Conservation (phyloP, 2,329 filamentous ascomycete genomes). For the Metarhizium robertsii region DNA sequence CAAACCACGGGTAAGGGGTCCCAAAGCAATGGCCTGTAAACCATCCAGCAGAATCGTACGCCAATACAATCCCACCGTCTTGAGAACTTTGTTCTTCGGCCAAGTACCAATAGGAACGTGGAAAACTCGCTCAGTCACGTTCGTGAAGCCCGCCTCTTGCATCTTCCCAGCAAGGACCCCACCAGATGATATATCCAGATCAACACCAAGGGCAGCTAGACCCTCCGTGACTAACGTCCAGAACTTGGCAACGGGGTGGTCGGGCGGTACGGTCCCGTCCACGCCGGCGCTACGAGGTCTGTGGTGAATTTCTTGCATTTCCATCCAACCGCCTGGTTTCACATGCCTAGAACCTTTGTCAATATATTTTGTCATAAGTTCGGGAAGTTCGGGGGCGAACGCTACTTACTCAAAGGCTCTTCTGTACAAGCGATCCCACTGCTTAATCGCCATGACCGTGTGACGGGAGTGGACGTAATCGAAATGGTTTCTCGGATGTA, state of each 20-base stretch:
- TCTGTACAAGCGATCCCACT: constrained; percentile 42
- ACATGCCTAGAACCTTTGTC: constrained; percentile 29
- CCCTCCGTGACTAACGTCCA: constrained; percentile 37
- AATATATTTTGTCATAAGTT: neutral
- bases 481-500: constrained; percentile 43
- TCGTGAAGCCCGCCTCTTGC: constrained; percentile 40
- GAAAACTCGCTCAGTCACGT: constrained; percentile 39
- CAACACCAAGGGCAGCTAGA: constrained; percentile 33
- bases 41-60: constrained; percentile 40
- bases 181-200: constrained; percentile 33
- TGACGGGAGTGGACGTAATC: constrained; percentile 54
- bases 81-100: constrained; percentile 41
- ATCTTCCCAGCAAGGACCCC: constrained; percentile 33
- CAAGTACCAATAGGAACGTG: constrained; percentile 46
- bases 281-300: constrained; percentile 33
- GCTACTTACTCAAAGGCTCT: constrained; percentile 34
- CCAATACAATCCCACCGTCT: constrained; percentile 43
- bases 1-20: constrained; percentile 40
- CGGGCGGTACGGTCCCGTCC: constrained; percentile 24
- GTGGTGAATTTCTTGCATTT: constrained; percentile 45
- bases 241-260: constrained; percentile 35
- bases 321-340: constrained; percentile 45
- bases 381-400: neutral
- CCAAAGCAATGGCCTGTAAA: constrained; percentile 40
- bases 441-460: constrained; percentile 44